Base-by-base conservation (phyloP, 176 grass and related monocot species). In the Panicum miliaceum region DNA sequence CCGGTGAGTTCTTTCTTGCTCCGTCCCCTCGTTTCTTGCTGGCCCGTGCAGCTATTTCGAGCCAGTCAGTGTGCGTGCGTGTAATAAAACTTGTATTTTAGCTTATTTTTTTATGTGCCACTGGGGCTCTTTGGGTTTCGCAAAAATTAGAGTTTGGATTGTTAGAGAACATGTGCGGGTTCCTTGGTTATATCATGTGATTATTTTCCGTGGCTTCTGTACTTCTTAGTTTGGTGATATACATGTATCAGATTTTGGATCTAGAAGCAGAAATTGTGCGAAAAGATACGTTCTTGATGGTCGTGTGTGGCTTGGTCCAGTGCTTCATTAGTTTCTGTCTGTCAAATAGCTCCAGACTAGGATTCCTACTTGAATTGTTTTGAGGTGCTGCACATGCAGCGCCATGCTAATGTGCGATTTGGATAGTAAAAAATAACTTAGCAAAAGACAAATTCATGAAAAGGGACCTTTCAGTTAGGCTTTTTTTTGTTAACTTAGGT, bases 1-100 rank as follows among this genome's bases (percentile, higher is more conserved):
- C 43, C 37, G 68, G 87, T 89, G 77, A 81, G 82, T 85, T 68
- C 56, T 59, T 36, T 64, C 69, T 73, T 58, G 64, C 84, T 71
- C 35, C 4, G 16, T 11, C 29, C 64, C 23, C 18, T 32, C 43
- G 20, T 47, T 58, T 48, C 79, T 82, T 73, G 22, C 20, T 64
- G 41, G 16, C 16, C 1, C n/a, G 15, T n/a, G n/a, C n/a, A 60
- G 48, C 58, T 66, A 71, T 52, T 61, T 59, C 40, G 8, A 37
- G 64, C 14, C 22, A 16, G 53, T 36, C n/a, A n/a, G n/a, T n/a
- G n/a, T n/a, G 26, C n/a, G 16, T 54, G 36, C 4, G 64, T 76
- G 56, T 14, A 23, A 23, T 48, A 63, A 0, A n/a, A 10, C 26
- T 32, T 68, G 35, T 12, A 59, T 68, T 41, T 68, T 81, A 36